Base-by-base conservation (phyloP, 768 basidiomycete genomes). In the Rubroboletus satanas region DNA sequence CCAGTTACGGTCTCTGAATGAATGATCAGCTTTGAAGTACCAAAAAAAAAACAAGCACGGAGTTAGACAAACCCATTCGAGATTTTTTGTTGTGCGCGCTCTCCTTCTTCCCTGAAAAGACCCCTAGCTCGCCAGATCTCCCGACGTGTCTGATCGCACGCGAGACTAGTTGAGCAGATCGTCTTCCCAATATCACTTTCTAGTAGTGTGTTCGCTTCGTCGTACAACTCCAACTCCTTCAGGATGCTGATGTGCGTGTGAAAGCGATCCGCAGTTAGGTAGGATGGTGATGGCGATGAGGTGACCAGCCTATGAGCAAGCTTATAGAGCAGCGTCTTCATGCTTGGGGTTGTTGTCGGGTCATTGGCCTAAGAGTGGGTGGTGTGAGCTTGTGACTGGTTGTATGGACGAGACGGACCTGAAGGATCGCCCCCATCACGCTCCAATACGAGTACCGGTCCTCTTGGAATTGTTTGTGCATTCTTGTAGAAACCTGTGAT, bases 381-480 rank as follows among this genome's bases (percentile, higher is more conserved):
- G 31, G 26, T 33, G 42, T 61, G 47, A 64, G 64, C 12, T 45
- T 49, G 49, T 29, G 49, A 54, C 29, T 26, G n/a, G 38, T 21
- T 21, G 50, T 32, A 41, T 2, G n/a, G 32, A 56, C 14, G 36
- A 45, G 33, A 55, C 54, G 57, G 55, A 87, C 89, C 80, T 94
- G 92, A 17, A 93, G 81, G 45, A 91, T 77, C 11, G 88, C 83
- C 56, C 88, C 82, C 64, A 89, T 88, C 35, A 88, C 80, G 59
- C 80, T 85, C 92, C 92, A 94, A 66, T 87, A 93, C 37, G 92
- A 69, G 65, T 88, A 92, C 39, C 87, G 79, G 51, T 89, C 87
- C 33, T 88, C 84, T 55, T 87, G 87, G 66, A 93, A 93, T 61
- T 87, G 84, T 66, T 90, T 93, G 75, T 85, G 79, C 83, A 93